These are phyloP conservation scores for Neoboletus brunneissimus DNA, from an alignment of 768 basidiomycete genomes.

Conservation along the genomic window DNA sequence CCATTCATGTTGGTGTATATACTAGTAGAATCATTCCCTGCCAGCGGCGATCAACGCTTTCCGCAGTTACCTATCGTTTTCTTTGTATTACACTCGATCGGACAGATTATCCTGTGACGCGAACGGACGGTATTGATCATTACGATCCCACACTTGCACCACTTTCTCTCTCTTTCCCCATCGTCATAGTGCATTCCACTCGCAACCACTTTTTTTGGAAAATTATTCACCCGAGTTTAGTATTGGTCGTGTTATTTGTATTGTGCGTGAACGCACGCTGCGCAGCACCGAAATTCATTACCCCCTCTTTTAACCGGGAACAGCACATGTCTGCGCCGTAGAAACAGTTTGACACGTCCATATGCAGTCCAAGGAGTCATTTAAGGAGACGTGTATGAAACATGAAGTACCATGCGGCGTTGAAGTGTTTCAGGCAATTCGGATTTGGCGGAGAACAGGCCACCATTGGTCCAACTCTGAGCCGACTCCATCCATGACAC, in stretches of 20 bases:
- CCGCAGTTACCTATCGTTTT: neutral
- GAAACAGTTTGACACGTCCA: neutral
- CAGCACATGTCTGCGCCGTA: neutral
- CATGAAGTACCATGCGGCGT: neutral
- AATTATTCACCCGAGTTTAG: neutral
- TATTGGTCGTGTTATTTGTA: neutral
- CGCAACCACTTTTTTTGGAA: neutral
- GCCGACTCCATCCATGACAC: neutral
- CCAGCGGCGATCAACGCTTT: neutral
- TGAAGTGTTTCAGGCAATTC: neutral
- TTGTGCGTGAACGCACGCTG: conserved; percentile 1
- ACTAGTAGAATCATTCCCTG: neutral
- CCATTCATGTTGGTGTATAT: conserved; percentile 1
- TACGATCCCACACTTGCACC: neutral
- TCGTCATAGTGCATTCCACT: neutral
- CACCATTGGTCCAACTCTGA: neutral
- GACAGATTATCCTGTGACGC: neutral
- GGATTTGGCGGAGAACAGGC: neutral
- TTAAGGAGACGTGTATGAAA: neutral
- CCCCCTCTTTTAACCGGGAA: neutral
- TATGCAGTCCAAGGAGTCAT: neutral
- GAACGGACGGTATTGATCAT: conserved; percentile 10
- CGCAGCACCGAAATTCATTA: conserved; percentile 1
- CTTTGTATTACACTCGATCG: conserved; percentile 1
- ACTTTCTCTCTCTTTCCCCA: neutral